Evolutionary conservation across 1,284 basidiomycete species (phyloP).

Genomic region (Naganishia sp.): DNA sequence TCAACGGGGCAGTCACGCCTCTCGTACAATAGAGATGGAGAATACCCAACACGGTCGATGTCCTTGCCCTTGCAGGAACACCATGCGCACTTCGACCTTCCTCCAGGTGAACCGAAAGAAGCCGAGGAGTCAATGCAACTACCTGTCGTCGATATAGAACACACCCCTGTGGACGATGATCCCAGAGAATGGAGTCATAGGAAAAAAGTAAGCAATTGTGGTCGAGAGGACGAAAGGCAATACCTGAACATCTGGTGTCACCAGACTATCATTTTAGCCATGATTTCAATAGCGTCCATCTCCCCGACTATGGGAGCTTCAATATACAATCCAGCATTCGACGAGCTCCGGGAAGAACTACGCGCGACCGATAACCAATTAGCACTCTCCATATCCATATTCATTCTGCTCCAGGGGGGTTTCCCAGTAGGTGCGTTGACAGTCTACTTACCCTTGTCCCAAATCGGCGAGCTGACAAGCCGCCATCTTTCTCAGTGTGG

Average conservation of each 20-base stretch:
- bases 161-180: slow-evolving; percentile 70
- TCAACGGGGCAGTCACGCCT: neutral
- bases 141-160: slow-evolving; percentile 63
- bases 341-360: slow-evolving; percentile 66
- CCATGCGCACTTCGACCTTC: slow-evolving; percentile 38
- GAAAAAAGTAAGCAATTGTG: slow-evolving; percentile 61
- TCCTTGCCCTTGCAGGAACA: neutral
- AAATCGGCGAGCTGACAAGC: neutral
- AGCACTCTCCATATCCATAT: slow-evolving; percentile 71
- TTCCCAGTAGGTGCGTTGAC: slow-evolving; percentile 40
- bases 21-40: neutral
- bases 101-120: slow-evolving; percentile 30
- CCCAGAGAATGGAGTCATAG: slow-evolving; percentile 69
- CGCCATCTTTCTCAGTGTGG: slow-evolving; percentile 60
- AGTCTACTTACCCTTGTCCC: too few species aligned
- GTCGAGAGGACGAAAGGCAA: slow-evolving; percentile 44
- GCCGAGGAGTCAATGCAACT: slow-evolving; percentile 7
- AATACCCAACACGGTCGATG: neutral
- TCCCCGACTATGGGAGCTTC: slow-evolving; percentile 66
- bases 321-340: slow-evolving; percentile 57
- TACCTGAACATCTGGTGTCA: neutral
- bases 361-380: slow-evolving; percentile 68
- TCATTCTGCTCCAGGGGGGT: slow-evolving; percentile 62
- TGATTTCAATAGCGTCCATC: slow-evolving; percentile 65
- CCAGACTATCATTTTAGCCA: slow-evolving; percentile 61